These are phyloP conservation scores for Aspergillus fructus DNA, from an alignment of 2,329 filamentous ascomycete genomes.

Conservation along the genomic window DNA sequence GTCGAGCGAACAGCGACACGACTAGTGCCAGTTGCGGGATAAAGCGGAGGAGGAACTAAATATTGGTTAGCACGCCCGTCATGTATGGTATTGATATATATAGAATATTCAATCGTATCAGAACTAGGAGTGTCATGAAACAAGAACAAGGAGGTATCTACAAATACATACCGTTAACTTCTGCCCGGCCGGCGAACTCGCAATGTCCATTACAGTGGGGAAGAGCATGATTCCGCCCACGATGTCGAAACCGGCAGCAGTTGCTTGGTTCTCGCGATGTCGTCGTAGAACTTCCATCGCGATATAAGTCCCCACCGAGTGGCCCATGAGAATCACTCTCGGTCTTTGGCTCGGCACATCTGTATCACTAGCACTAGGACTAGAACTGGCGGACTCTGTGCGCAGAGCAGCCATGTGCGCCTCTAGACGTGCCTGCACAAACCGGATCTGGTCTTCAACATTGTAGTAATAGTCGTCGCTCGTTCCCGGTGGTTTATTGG, in stretches of 20 bases:
- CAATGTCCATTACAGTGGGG: constrained; percentile 72
- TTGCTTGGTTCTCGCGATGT: constrained; percentile 40
- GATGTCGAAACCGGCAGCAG: constrained; percentile 34
- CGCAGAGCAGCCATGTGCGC: constrained; percentile 1
- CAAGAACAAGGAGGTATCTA: no score
- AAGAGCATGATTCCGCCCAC: constrained; percentile 65
- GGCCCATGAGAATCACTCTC: constrained; percentile 66
- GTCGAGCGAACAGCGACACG: constrained; percentile 38
- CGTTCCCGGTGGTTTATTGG: not conserved
- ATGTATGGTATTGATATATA: not conserved
- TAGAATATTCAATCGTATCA: not conserved
- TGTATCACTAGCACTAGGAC: not conserved
- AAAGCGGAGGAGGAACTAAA: constrained; percentile 25
- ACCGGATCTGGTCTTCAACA: constrained; percentile 52
- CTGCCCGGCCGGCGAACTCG: constrained; percentile 59
- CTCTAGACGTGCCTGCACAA: constrained; percentile 46
- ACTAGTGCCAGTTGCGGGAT: constrained; percentile 41
- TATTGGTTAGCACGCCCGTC: not conserved
- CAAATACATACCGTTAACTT: constrained; percentile 44
- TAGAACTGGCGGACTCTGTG: not conserved
- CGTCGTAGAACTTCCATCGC: constrained; percentile 65
- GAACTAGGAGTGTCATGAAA: no score
- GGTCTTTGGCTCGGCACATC: constrained; percentile 8
- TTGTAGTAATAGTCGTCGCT: constrained; percentile 25
- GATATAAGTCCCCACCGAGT: constrained; percentile 74